Evolutionary conservation across 2,329 filamentous ascomycete species (phyloP).

Genomic region (Lasiodiplodia sp.): DNA sequence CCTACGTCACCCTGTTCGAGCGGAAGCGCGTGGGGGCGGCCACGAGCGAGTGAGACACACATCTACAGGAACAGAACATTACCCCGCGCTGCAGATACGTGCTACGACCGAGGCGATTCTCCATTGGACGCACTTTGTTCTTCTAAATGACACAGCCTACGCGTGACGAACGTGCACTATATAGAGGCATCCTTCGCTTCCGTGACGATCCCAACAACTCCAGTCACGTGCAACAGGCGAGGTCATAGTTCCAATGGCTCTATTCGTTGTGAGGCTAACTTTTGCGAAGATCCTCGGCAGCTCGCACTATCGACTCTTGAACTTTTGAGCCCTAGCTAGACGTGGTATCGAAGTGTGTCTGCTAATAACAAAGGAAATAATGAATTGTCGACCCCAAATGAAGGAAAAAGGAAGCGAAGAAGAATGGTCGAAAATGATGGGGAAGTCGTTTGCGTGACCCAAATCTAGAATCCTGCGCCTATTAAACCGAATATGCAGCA

Average conservation of each 20-base stretch:
- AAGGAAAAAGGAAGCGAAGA: neutral
- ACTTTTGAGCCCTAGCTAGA: constrained; percentile 2
- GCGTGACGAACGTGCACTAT: neutral
- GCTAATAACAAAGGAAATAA: neutral
- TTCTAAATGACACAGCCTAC: neutral
- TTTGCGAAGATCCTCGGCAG: neutral
- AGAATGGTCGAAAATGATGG: constrained; percentile 8
- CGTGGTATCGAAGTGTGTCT: constrained; percentile 2
- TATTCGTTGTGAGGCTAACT: constrained; percentile 9
- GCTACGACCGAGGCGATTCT: neutral
- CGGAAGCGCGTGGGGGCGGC: neutral
- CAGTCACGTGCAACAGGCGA: neutral
- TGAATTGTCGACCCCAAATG: constrained; percentile 1
- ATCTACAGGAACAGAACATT: neutral
- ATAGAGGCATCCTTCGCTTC: neutral
- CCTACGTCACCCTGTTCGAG: neutral
- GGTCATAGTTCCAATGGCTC: constrained; percentile 6
- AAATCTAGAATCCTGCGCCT: constrained; percentile 7
- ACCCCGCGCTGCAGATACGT: neutral
- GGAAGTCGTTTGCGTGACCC: constrained; percentile 4
- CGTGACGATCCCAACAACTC: neutral
- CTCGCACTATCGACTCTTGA: constrained; percentile 6
- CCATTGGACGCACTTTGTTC: neutral
- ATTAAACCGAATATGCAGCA: constrained; percentile 27
- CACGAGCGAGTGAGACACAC: neutral